Conservation (phyloP, 176 grass and related monocot genomes). For the Alloteropsis semialata region DNA sequence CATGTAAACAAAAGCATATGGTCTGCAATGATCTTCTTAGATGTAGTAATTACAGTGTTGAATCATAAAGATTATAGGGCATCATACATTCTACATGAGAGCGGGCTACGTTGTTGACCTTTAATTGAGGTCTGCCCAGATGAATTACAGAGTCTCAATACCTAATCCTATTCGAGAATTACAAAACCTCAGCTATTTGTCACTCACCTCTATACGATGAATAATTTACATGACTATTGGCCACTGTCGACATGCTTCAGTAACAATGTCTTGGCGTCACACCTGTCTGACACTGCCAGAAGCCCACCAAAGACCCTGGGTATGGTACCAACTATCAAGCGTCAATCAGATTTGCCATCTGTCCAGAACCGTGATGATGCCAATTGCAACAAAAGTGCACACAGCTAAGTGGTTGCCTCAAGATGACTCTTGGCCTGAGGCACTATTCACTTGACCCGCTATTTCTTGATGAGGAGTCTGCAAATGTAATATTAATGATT, state of each 20-base stretch:
- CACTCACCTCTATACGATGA: slow-evolving; percentile 33
- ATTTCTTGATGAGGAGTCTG: slow-evolving; percentile 63
- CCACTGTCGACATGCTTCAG: not conserved
- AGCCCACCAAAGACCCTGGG: not conserved
- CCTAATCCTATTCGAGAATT: slow-evolving; percentile 36
- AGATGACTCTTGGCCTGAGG: not conserved
- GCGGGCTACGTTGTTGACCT: not conserved
- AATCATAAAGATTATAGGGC: not conserved
- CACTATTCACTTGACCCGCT: slow-evolving; percentile 53
- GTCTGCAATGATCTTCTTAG: slow-evolving; percentile 1
- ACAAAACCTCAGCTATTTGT: slow-evolving; percentile 25
- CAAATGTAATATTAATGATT: not conserved
- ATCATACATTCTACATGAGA: slow-evolving; percentile 3
- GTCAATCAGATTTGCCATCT: not conserved
- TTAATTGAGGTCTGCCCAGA: slow-evolving; percentile 28
- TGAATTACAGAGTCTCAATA: slow-evolving; percentile 20
- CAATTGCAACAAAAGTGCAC: not conserved
- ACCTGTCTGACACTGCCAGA: slow-evolving; percentile 10
- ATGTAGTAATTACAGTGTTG: slow-evolving; percentile 40
- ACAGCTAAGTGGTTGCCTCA: slow-evolving; percentile 21
- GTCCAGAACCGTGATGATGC: not conserved
- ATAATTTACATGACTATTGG: slow-evolving; percentile 32
- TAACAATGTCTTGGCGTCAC: not conserved
- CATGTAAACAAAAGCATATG: not conserved
- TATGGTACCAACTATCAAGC: too few relatives aligned